Conservation (phyloP, 371 early-diverging fungal genomes). For the Lichtheimia ornata region DNA sequence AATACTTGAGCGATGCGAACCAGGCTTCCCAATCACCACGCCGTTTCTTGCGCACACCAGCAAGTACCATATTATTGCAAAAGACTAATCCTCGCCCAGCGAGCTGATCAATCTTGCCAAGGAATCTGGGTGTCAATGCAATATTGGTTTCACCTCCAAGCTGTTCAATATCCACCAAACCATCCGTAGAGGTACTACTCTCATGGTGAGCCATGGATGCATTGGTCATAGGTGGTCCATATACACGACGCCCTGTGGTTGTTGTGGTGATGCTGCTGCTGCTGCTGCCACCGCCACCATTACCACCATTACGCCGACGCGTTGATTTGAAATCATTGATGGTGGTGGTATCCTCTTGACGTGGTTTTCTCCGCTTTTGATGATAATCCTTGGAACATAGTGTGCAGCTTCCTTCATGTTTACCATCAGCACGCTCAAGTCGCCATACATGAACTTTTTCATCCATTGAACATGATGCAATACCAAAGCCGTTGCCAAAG, state of each 20-base stretch:
- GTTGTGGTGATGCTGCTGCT: neutral
- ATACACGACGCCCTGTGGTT: neutral
- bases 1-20: slow-evolving; percentile 39
- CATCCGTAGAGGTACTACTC: neutral
- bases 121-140: slow-evolving; percentile 21
- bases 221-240: neutral
- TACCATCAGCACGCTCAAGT: slow-evolving; percentile 25
- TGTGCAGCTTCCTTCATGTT: slow-evolving; percentile 21
- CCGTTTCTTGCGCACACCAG: slow-evolving; percentile 32
- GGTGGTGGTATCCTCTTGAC: neutral
- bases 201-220: neutral
- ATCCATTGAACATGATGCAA: slow-evolving; percentile 36
- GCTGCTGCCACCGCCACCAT: neutral
- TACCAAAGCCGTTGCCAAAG: slow-evolving; percentile 36
- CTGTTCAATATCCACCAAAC: slow-evolving; percentile 36
- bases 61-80: slow-evolving; percentile 38
- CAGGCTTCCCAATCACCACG: slow-evolving; percentile 34
- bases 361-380: slow-evolving; percentile 18
- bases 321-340: slow-evolving; percentile 1
- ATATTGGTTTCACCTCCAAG: slow-evolving; percentile 20
- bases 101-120: slow-evolving; percentile 33
- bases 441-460: slow-evolving; percentile 41
- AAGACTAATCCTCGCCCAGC: slow-evolving; percentile 34
- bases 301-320: neutral
- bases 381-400: slow-evolving; percentile 32